phyloP scores from a whole-genome alignment of 2,329 filamentous ascomycete genomes.

The Exophiala phaeomuriformis region DNA sequence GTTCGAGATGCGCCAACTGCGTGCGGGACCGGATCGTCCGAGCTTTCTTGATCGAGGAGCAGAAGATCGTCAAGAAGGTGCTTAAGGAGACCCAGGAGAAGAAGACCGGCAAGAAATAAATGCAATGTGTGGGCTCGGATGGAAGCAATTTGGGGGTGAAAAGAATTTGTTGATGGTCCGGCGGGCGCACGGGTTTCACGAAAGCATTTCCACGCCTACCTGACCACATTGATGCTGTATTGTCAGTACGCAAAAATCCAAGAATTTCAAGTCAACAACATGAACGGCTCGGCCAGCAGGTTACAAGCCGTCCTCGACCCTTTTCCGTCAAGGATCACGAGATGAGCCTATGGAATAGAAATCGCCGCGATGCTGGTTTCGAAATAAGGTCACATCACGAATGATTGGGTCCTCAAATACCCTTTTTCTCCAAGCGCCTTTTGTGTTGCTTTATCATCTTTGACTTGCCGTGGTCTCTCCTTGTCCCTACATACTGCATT shows the following conservation, averaged over 20 bases:
- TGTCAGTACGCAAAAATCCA: not conserved
- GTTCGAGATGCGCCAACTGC: conserved; percentile 96
- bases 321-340: not conserved
- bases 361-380: not conserved
- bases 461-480: not conserved
- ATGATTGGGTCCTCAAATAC: not conserved
- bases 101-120: conserved; percentile 55
- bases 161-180: conserved; percentile 3
- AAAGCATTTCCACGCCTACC: not conserved
- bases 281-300: not conserved
- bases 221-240: not conserved
- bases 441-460: not conserved
- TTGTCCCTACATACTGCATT: not conserved
- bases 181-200: conserved; percentile 1
- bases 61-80: conserved; percentile 99
- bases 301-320: not conserved
- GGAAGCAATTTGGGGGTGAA: not conserved
- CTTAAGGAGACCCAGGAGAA: conserved; percentile 93
- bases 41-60: conserved; percentile 99
- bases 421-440: too few species aligned
- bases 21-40: conserved; percentile 96
- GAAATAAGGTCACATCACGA: not conserved
- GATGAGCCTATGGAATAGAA: not conserved
- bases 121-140: not conserved
- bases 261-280: not conserved